Evolutionary conservation across 129 eudicot species (phyloP).

Genomic region (sunflower (Helianthus annuus)): DNA sequence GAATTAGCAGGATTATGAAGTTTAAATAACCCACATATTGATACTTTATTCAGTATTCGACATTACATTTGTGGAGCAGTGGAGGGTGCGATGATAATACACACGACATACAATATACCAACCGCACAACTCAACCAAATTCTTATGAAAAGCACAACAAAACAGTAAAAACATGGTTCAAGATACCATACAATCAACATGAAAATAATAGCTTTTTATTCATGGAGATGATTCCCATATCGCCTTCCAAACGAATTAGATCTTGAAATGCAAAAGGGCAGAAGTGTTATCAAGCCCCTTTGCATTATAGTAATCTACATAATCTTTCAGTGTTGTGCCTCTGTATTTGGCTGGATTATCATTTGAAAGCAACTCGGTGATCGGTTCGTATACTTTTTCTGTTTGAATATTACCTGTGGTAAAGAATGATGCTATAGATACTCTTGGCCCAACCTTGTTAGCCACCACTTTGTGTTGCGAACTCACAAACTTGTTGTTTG

Average conservation of each 20-base stretch:
- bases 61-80: too few relatives aligned
- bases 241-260: not conserved
- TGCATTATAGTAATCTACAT: not conserved
- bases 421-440: constrained; percentile 55
- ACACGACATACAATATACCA: too few relatives aligned
- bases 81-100: too few relatives aligned
- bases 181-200: too few relatives aligned
- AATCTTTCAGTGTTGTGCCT: constrained; percentile 38
- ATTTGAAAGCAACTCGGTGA: constrained; percentile 52
- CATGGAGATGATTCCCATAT: not conserved
- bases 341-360: constrained; percentile 54
- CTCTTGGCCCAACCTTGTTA: constrained; percentile 58
- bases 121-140: too few relatives aligned
- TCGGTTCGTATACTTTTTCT: constrained; percentile 43
- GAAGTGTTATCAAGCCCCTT: constrained; percentile 44
- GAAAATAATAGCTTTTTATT: not conserved
- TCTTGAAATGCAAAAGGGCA: constrained; percentile 39
- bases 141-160: too few relatives aligned
- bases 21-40: too few relatives aligned
- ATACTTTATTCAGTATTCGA: too few relatives aligned
- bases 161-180: too few relatives aligned
- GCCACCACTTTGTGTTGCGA: constrained; percentile 57
- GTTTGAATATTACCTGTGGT: constrained; percentile 11
- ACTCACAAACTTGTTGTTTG: constrained; percentile 61
- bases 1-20: too few relatives aligned